Evolutionary conservation across 1,284 basidiomycete genomes (phyloP).

Genomic region (Moniliophthora roreri): DNA sequence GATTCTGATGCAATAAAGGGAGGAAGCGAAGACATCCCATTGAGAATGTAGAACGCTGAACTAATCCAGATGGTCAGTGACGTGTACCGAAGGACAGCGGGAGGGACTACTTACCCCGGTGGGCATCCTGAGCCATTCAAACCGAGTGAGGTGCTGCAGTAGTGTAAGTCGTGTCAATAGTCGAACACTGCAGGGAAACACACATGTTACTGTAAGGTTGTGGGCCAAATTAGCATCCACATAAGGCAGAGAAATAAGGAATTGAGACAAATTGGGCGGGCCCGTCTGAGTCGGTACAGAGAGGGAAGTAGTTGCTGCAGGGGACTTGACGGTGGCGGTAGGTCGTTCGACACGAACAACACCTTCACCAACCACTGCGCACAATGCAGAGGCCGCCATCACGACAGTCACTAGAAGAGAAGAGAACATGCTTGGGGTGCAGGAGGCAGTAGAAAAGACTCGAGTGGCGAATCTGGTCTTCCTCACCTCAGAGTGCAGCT

Average conservation of each 20-base stretch:
- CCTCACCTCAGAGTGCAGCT: not conserved
- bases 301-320: not conserved
- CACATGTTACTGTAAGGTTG: too few relatives aligned
- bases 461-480: conserved; percentile 1
- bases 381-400: not conserved
- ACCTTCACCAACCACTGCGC: not conserved
- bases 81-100: too few relatives aligned
- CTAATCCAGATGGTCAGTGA: not conserved
- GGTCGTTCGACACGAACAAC: not conserved
- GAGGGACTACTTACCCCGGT: conserved; percentile 16
- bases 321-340: not conserved
- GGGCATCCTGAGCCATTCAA: conserved; percentile 25
- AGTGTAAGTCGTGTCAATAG: conserved; percentile 1
- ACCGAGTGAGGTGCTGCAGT: conserved; percentile 3
- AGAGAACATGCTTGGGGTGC: not conserved
- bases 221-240: too few relatives aligned
- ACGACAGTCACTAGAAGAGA: not conserved
- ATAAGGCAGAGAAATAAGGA: too few relatives aligned
- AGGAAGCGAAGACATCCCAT: conserved; percentile 5
- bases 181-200: not conserved
- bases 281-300: not conserved
- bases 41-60: conserved; percentile 15
- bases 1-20: not conserved
- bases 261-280: conserved; percentile 1
- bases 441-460: not conserved